phyloP scores from a whole-genome alignment of 176 grass and related monocot genomes.

The Oryza longistaminata region DNA sequence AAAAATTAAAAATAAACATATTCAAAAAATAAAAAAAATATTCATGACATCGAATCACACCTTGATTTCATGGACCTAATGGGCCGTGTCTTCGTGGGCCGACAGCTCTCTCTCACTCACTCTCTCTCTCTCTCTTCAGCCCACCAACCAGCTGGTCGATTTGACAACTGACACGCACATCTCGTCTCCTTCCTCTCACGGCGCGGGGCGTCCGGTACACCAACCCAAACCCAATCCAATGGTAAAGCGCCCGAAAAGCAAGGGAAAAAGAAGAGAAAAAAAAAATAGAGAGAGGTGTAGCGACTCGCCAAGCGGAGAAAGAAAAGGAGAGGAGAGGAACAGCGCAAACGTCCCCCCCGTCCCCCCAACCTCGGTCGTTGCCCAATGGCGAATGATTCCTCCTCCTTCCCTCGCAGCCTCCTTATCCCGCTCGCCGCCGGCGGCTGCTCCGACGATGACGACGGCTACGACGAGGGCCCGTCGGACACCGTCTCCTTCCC shows the following conservation, averaged over 20 bases:
- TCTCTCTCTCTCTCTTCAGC: background rate
- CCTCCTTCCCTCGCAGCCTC: constrained; percentile 36
- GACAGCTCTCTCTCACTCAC: background rate
- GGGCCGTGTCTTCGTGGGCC: background rate
- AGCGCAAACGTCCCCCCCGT: constrained; percentile 20
- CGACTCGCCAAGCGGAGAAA: constrained; percentile 17
- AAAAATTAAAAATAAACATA: no score
- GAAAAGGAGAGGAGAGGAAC: background rate
- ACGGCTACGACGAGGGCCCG: background rate
- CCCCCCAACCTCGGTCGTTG: background rate
- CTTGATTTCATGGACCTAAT: background rate
- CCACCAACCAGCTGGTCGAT: background rate
- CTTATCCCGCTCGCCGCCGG: constrained; percentile 32
- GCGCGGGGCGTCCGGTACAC: constrained; percentile 40
- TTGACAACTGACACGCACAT: no score
- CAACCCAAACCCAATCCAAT: constrained; percentile 32
- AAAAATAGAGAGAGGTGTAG: background rate
- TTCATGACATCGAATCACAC: no score
- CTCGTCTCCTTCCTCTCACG: background rate
- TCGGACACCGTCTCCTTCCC: constrained; percentile 22
- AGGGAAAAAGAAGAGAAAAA: background rate
- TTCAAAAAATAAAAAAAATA: no score
- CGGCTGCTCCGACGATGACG: constrained; percentile 33
- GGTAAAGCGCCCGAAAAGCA: constrained; percentile 41
- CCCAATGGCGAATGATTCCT: constrained; percentile 50